Conservation (phyloP, 164 flowering plant species). For the Malania oleifera region DNA sequence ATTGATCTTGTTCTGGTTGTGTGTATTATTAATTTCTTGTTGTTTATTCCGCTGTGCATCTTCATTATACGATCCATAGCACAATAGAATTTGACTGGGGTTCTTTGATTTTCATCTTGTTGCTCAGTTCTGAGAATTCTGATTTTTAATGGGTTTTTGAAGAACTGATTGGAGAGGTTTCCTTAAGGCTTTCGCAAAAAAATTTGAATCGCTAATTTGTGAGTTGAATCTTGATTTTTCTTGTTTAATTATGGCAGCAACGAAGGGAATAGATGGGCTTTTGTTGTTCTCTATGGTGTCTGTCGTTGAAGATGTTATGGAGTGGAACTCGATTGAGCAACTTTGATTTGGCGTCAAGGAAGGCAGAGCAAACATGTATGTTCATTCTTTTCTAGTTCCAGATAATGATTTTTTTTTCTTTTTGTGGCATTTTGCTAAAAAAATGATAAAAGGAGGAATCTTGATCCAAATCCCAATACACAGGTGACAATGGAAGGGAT, state of each 20-base stretch:
- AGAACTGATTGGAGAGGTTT: not conserved
- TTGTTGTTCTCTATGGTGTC: slow-evolving; percentile 48
- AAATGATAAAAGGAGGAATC: too few relatives aligned
- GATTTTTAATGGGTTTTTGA: slow-evolving; percentile 4
- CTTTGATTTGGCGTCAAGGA: slow-evolving; percentile 47
- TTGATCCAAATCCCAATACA: too few relatives aligned
- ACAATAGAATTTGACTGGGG: not conserved
- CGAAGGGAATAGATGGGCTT: slow-evolving; percentile 31
- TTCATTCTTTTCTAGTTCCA: not conserved
- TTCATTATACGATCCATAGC: too few relatives aligned
- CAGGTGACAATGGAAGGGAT: too few relatives aligned
- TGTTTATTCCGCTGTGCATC: too few relatives aligned
- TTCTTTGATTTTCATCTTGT: slow-evolving; percentile 1
- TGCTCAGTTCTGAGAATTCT: not conserved
- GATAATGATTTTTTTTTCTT: not conserved
- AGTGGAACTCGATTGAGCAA: slow-evolving; percentile 34
- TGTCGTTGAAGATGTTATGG: slow-evolving; percentile 65
- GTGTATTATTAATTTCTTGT: too few relatives aligned
- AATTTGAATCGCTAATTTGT: slow-evolving; percentile 1
- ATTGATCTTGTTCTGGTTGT: too few relatives aligned
- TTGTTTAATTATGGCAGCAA: slow-evolving; percentile 29
- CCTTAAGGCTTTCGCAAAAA: not conserved
- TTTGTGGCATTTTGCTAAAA: too few relatives aligned
- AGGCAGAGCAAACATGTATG: slow-evolving; percentile 69
- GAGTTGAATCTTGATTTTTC: not conserved